Percentiles rank a stretch among this genome's conserved stretches.
phyloP scores from a whole-genome alignment of 768 basidiomycete genomes.

The Rhizopogon rudus region DNA sequence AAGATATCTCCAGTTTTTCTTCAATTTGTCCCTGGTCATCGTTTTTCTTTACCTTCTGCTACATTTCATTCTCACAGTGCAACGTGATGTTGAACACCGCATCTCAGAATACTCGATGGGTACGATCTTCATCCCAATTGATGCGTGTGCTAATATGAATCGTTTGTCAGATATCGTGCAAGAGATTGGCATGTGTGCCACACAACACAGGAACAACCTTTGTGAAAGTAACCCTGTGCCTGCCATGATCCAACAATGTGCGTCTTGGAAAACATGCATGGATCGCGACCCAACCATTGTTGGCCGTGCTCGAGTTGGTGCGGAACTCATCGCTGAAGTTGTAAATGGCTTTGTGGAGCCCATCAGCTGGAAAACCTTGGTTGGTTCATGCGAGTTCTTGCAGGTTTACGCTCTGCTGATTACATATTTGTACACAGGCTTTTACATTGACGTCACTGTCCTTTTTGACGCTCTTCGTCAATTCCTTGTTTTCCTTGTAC shows the following conservation, averaged over 20 bases:
- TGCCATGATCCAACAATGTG: constrained; percentile 83
- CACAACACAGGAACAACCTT: constrained; percentile 76
- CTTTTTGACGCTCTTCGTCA: constrained; percentile 77
- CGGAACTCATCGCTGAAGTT: constrained; percentile 93
- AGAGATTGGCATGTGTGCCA: constrained; percentile 85
- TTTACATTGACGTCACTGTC: constrained; percentile 74
- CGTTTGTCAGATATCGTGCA: constrained; percentile 71
- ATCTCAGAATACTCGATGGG: constrained; percentile 88
- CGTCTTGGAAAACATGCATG: constrained; percentile 93
- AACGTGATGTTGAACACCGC: constrained; percentile 83
- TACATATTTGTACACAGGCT: constrained; percentile 33
- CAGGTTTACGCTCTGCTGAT: not conserved
- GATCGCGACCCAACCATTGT: constrained; percentile 87
- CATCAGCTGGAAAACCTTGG: constrained; percentile 96
- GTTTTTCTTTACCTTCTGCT: constrained; percentile 82
- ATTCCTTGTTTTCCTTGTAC: constrained; percentile 73
- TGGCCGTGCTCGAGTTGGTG: constrained; percentile 85
- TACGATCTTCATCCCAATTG: constrained; percentile 30
- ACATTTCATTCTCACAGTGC: constrained; percentile 86
- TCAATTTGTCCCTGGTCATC: constrained; percentile 81
- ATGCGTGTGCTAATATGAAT: constrained; percentile 15
- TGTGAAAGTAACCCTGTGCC: constrained; percentile 77
- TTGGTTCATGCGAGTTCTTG: constrained; percentile 32
- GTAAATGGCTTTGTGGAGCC: constrained; percentile 96
- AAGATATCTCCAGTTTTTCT: constrained; percentile 93